phyloP scores from a whole-genome alignment of 2,329 filamentous ascomycete genomes.

The Didymella keratinophila region DNA sequence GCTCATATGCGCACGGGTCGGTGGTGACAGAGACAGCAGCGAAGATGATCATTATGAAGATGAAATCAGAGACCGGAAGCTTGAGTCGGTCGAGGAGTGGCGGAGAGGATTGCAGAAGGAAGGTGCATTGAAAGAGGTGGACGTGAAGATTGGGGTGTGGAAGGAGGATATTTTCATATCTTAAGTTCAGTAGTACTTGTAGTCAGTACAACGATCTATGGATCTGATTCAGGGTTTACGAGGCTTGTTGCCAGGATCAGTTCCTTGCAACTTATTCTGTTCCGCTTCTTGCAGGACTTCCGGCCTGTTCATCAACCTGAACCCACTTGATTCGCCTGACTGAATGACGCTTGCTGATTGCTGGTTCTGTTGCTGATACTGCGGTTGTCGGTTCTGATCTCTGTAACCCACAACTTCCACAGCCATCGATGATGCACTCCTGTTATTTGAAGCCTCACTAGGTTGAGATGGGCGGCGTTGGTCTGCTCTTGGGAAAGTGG shows the following conservation, averaged over 20 bases:
- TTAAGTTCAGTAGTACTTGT: too few relatives aligned
- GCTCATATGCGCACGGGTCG: constrained; percentile 2
- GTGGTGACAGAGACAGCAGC: background rate
- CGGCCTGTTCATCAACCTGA: background rate
- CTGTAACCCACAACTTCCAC: background rate
- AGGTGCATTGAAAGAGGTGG: constrained; percentile 1
- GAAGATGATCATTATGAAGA: background rate
- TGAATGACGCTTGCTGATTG: too few relatives aligned
- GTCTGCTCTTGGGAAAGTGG: background rate
- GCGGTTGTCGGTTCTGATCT: background rate
- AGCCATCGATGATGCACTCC: background rate
- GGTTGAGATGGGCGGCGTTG: background rate
- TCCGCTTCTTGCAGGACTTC: background rate
- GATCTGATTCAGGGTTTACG: too few relatives aligned
- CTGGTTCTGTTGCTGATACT: too few relatives aligned
- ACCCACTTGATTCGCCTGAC: too few relatives aligned
- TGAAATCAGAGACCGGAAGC: background rate
- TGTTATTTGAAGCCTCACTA: background rate
- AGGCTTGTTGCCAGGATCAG: too few relatives aligned
- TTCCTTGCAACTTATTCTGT: too few relatives aligned
- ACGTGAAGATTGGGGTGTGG: constrained; percentile 5
- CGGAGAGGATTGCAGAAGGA: background rate
- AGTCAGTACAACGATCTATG: too few relatives aligned
- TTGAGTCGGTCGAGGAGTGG: constrained; percentile 1
- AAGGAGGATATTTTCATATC: constrained; percentile 13